Percentiles rank a stretch among this genome's conserved stretches.
Evolutionary conservation across 331 rosid genomes (phyloP).

Genomic region (Cydonia oblonga): DNA sequence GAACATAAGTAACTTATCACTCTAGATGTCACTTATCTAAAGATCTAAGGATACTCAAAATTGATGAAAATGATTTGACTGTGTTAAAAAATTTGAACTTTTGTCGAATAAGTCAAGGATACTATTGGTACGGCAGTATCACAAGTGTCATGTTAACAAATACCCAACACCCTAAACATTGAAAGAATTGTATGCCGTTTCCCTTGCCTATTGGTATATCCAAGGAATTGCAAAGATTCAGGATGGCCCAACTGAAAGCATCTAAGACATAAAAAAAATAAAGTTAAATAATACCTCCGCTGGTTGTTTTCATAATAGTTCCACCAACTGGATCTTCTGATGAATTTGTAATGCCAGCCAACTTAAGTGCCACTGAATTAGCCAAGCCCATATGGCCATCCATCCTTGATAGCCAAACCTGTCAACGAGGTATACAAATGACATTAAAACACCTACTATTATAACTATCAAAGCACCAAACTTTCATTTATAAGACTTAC

Average conservation of each 20-base stretch:
- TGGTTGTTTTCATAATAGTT: conserved; percentile 40
- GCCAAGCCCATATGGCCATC: conserved; percentile 91
- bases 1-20: conserved; percentile 2
- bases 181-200: not conserved
- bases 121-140: not conserved
- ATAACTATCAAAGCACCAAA: not conserved
- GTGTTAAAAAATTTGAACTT: not conserved
- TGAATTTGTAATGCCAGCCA: conserved; percentile 53
- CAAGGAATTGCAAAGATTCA: not conserved
- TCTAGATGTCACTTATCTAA: not conserved
- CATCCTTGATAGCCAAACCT: conserved; percentile 76
- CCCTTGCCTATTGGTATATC: not conserved
- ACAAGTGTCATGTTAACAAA: not conserved
- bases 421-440: conserved; percentile 6
- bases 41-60: not conserved
- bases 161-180: not conserved
- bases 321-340: conserved; percentile 70
- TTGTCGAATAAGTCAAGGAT: not conserved
- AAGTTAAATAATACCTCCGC: conserved; percentile 39
- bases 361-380: conserved; percentile 51
- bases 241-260: not conserved
- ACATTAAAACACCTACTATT: conserved; percentile 4
- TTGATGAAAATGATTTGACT: not conserved
- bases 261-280: not conserved
- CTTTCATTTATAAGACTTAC: conserved; percentile 27